phyloP scores from a whole-genome alignment of 202 grass and related monocot species.

The Bolboschoenoplectus hybrid region DNA sequence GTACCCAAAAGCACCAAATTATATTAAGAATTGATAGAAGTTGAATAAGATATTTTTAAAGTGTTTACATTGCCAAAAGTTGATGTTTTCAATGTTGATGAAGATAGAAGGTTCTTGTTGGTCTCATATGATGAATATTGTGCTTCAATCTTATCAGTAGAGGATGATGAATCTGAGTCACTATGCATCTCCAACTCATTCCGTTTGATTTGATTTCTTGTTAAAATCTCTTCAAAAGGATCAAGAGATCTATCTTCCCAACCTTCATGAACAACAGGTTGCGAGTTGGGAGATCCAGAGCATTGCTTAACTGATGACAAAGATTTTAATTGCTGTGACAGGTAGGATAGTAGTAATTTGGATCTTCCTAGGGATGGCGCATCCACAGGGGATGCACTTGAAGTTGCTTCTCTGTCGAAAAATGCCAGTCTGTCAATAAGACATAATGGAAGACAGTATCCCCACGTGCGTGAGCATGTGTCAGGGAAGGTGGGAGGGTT shows the following conservation, averaged over 20 bases:
- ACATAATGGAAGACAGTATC: neutral
- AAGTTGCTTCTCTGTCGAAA: slow-evolving; percentile 38
- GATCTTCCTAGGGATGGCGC: slow-evolving; percentile 19
- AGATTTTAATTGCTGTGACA: slow-evolving; percentile 39
- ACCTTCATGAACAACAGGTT: neutral
- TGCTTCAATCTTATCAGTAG: slow-evolving; percentile 33
- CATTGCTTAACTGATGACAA: slow-evolving; percentile 25
- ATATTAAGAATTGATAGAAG: neutral
- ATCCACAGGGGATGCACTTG: slow-evolving; percentile 24
- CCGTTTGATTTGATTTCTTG: slow-evolving; percentile 9
- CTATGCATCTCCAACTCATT: slow-evolving; percentile 30
- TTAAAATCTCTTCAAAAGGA: slow-evolving; percentile 35
- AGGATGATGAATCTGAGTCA: neutral
- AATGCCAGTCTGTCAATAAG: slow-evolving; percentile 8
- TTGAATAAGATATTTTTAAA: slow-evolving; percentile 1
- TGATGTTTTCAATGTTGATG: slow-evolving; percentile 19
- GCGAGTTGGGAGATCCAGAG: slow-evolving; percentile 1
- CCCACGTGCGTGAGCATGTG: neutral
- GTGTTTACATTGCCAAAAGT: neutral
- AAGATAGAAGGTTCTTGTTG: neutral
- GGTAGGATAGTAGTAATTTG: slow-evolving; percentile 31
- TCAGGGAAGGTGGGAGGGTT: neutral
- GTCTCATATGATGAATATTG: slow-evolving; percentile 6
- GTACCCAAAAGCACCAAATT: neutral
- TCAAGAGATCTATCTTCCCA: slow-evolving; percentile 14